Conservation (phyloP, 179 eudicot species). For the Beta corolliflora region DNA sequence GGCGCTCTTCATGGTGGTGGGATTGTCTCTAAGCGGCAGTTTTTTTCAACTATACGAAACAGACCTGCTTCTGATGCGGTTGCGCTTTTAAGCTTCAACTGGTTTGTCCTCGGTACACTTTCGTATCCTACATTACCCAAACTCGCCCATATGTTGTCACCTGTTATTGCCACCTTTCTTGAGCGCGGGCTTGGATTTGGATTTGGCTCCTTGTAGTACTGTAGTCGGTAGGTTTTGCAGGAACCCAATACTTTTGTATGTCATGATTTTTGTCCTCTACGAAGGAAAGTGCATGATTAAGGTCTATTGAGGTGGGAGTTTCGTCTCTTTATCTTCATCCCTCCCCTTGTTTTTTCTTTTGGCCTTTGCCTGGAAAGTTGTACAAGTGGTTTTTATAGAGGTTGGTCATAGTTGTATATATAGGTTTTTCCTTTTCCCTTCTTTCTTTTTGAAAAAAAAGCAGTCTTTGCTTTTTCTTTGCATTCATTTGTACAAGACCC, state of each 20-base stretch:
- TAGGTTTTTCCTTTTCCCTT: no score
- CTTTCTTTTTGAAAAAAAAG: no score
- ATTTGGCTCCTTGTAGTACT: conserved; percentile 8
- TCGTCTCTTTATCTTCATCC: not conserved
- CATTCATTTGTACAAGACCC: not conserved
- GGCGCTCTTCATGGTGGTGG: conserved; percentile 75
- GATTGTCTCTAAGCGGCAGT: conserved; percentile 58
- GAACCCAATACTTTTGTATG: not conserved
- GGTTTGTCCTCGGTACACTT: conserved; percentile 78
- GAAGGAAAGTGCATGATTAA: not conserved
- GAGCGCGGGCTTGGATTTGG: no score
- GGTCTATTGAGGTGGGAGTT: not conserved
- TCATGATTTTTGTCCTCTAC: not conserved
- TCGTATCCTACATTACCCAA: conserved; percentile 63
- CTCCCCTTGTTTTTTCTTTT: no score
- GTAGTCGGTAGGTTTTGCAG: no score
- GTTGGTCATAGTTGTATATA: no score
- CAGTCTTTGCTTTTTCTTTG: not conserved
- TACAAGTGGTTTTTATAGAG: no score
- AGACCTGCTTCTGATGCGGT: conserved; percentile 66
- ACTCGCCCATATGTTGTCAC: conserved; percentile 40
- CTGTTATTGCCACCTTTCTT: conserved; percentile 28
- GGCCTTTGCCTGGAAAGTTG: no score
- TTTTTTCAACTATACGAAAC: conserved; percentile 53
- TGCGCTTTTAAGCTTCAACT: conserved; percentile 76